Evolutionary conservation across 371 early-diverging fungal species (phyloP), one percentile per base, ranked within the genome.

Genomic region (Apophysomyces trapeziformis): DNA sequence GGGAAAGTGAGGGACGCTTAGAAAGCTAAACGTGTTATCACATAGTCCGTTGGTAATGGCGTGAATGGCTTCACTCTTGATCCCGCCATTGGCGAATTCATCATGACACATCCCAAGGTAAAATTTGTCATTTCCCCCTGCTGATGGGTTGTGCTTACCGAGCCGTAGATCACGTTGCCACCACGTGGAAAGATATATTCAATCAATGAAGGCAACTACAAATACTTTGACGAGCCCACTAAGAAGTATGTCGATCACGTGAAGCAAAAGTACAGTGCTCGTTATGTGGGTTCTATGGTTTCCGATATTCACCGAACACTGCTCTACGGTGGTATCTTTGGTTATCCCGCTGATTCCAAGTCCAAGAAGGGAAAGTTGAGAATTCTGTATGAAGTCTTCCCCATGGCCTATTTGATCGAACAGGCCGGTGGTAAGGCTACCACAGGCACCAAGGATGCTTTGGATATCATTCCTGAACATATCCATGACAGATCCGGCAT

Each of bases 201-300:
- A 43, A 89, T 97, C 73, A 99, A 99, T 75, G 99, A 99, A 75
- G 99, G 99, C 50, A 97, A 99, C 84, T 92, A 94, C 69, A 86
- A 89, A 71, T 92, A 94, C 80, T 99, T 95, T 88, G 93, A 96
- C 78, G 86, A 84, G 16, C 90, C 96, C 16, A 90, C 92, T 74
- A 91, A 89, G 67, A 91, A 90, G 60, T 99, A 99, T 79, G 90
- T 99, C 64, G 87, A 93, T 68, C 77, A 86, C 7, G 79, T 99
- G 82, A 95, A 91, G 82, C 88, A 92, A 61, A 95, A 96, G 13
- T 99, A 97, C 84, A 91, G 93, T 18, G 95, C 97, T 21, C 91
- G 99, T 74, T 99, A 99, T 80, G 95, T 97, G 50, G 99, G 99
- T 13, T 95, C 95, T 61, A 98, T 99, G 99, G 99, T 99, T 21